Base-by-base conservation (phyloP, 257 asterid species). In the Fraxinus americana region DNA sequence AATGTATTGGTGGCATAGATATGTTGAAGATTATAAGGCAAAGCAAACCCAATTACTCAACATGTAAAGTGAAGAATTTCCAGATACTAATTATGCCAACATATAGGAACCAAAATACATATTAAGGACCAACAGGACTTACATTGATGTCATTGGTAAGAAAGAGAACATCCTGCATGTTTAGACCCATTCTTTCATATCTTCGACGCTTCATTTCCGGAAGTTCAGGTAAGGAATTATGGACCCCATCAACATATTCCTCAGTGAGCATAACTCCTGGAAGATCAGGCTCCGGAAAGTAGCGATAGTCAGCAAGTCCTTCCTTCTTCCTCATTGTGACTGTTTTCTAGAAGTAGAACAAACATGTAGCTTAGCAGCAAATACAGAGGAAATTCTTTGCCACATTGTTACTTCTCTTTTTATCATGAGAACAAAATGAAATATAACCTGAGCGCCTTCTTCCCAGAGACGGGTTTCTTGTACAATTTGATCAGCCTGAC, bases 381-480 rank as follows among this genome's bases (percentile, higher is more conserved):
- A 50, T 50, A 50, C 6, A 54, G 25, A 16, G 27, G 21, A 38
- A 38, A 38, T 38, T 38, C 11, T 38, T 38, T 8, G 43, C 11
- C 43, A 8, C 11, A 38, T 38, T 1, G 2, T 38, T 5, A 8
- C 11, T 7, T 38, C 11, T 38, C 11, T 8, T 38, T 38, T 38
- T 38, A 38, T 38, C 43, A 38, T 39, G 45, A 39, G 57, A 78
- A 81, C 9, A 41, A 72, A 86, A 69, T 75, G 75, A 75, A 54
- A 85, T 73, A 69, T 81, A 83, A 93, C 97, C 99, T 95, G 97
- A 85, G 97, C 88, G 43, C 98, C 98, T 84, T 93, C 98, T 81
- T 93, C 99, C 99, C 98, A 95, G 36, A 87, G 94, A 71, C 98
- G 97, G 87, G 99, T 95, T 86, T 95, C 99, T 85, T 83, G 98